Evolutionary conservation across 1,139 yeast genomes (phyloP).

Genomic region (Candida sanyaensis): DNA sequence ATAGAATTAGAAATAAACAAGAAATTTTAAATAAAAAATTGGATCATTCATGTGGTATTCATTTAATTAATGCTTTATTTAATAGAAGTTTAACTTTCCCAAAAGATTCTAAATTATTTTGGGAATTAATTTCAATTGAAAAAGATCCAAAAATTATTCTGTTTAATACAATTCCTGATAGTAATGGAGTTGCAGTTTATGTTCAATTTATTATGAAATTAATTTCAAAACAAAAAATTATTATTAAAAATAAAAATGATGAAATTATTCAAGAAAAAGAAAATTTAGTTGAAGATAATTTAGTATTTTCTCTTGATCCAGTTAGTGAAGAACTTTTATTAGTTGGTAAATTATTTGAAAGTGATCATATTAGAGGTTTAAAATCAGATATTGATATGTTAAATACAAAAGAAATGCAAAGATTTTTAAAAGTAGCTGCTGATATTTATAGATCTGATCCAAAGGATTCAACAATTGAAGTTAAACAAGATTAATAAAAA

Average conservation of each 20-base stretch:
- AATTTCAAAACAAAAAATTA: slow-evolving; percentile 70
- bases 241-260: slow-evolving; percentile 43
- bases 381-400: slow-evolving; percentile 30
- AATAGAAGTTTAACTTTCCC: slow-evolving; percentile 52
- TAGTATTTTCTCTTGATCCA: slow-evolving; percentile 78
- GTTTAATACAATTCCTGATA: slow-evolving; percentile 62
- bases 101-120: slow-evolving; percentile 55
- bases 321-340: slow-evolving; percentile 62
- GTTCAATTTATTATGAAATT: slow-evolving; percentile 79
- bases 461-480: slow-evolving; percentile 1
- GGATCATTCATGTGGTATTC: slow-evolving; percentile 35
- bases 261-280: slow-evolving; percentile 39
- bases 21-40: slow-evolving; percentile 29
- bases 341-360: slow-evolving; percentile 82
- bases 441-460: slow-evolving; percentile 36
- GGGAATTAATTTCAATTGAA: slow-evolving; percentile 77
- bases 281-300: slow-evolving; percentile 68
- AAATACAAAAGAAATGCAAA: slow-evolving; percentile 26
- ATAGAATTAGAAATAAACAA: slow-evolving; percentile 14
- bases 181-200: slow-evolving; percentile 64
- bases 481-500: neutral
- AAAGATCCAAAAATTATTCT: slow-evolving; percentile 71
- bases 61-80: slow-evolving; percentile 31
- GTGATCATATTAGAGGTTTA: slow-evolving; percentile 43
- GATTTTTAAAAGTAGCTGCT: slow-evolving; percentile 26